phyloP scores from a whole-genome alignment of 2,329 filamentous ascomycete genomes.

The Verticillium tricorpus region DNA sequence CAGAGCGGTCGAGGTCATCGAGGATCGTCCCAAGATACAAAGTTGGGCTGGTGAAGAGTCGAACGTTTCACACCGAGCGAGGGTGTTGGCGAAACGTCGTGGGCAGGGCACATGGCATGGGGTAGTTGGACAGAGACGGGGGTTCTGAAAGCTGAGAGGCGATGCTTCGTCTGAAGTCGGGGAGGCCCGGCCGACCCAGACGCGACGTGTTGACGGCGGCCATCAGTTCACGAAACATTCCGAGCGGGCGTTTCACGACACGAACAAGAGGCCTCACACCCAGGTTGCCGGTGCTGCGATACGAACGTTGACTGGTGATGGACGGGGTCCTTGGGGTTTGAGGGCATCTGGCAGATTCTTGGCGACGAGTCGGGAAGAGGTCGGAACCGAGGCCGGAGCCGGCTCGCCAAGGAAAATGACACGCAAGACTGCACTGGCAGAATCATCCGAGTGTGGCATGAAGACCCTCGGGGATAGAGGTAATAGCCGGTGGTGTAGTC shows the following conservation, averaged over 20 bases:
- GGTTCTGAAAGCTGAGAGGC: neutral
- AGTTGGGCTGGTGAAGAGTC: neutral
- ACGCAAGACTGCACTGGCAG: too few relatives aligned
- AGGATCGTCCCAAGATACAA: neutral
- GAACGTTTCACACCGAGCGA: neutral
- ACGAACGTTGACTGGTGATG: neutral
- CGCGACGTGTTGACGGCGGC: neutral
- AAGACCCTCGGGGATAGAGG: too few relatives aligned
- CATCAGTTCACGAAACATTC: neutral
- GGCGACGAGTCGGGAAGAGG: too few relatives aligned
- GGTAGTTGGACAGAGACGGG: neutral
- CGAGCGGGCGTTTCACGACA: neutral
- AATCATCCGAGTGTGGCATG: too few relatives aligned
- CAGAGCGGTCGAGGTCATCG: neutral
- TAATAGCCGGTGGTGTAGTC: too few relatives aligned
- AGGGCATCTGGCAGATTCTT: neutral
- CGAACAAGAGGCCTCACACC: neutral
- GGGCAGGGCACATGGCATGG: neutral
- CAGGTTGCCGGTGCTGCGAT: neutral
- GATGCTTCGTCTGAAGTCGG: neutral
- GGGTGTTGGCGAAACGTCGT: neutral
- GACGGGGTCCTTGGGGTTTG: neutral
- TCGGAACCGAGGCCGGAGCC: too few relatives aligned
- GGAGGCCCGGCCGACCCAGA: neutral
- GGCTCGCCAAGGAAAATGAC: too few relatives aligned